phyloP scores from a whole-genome alignment of 129 eudicot species.

The Pittosporum tobira region DNA sequence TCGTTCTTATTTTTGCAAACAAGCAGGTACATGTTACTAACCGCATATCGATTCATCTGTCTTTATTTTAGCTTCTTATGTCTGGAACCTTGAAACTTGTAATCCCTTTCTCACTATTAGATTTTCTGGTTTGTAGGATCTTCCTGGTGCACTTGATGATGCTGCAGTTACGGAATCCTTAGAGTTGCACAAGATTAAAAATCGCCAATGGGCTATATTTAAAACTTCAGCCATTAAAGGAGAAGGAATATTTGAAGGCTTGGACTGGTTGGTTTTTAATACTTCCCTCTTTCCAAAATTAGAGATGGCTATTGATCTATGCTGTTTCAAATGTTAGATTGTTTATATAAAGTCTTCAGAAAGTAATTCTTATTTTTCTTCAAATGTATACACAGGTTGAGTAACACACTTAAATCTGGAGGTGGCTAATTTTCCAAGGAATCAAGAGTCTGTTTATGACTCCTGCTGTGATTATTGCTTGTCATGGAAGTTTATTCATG shows the following conservation, averaged over 20 bases:
- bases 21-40: conserved; percentile 55
- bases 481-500: neutral
- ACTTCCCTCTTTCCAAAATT: too few relatives aligned
- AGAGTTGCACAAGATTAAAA: conserved; percentile 92
- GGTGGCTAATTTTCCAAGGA: conserved; percentile 41
- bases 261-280: too few relatives aligned
- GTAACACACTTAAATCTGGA: conserved; percentile 80
- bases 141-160: conserved; percentile 98
- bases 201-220: conserved; percentile 94
- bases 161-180: conserved; percentile 89
- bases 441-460: conserved; percentile 2
- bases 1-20: conserved; percentile 88
- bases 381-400: conserved; percentile 40
- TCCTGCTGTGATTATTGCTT: conserved; percentile 11
- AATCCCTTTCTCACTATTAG: neutral
- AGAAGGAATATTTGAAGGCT: conserved; percentile 95
- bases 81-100: conserved; percentile 6
- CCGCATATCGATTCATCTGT: neutral
- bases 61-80: neutral
- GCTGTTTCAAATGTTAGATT: too few relatives aligned
- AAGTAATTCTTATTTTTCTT: neutral
- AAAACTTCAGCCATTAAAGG: conserved; percentile 95
- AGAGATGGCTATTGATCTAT: too few relatives aligned
- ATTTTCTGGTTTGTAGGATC: conserved; percentile 48
- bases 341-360: neutral